A percentile compares a stretch with the other conserved stretches of the same genome.
phyloP scores from a whole-genome alignment of 768 basidiomycete genomes.

The Strobilomyces confusus region DNA sequence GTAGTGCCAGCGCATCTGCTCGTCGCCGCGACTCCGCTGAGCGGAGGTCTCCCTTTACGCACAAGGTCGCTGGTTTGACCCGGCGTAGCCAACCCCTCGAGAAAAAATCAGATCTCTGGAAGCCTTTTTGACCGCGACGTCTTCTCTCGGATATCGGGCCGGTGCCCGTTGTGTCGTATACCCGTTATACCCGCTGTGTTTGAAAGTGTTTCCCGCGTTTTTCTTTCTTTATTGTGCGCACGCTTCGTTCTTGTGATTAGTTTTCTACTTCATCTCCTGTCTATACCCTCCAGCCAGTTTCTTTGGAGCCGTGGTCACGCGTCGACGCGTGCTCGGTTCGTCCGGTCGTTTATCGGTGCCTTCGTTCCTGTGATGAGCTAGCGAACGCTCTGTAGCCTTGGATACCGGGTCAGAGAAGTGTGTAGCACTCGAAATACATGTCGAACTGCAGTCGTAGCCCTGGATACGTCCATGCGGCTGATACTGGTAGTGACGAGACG shows the following conservation, averaged over 20 bases:
- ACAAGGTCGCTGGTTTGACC: slow-evolving; percentile 1
- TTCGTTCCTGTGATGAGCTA: too few relatives aligned
- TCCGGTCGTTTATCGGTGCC: too few relatives aligned
- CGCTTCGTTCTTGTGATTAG: slow-evolving; percentile 10
- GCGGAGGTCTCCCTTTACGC: slow-evolving; percentile 4
- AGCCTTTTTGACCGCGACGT: slow-evolving; percentile 6
- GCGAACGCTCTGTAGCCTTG: too few relatives aligned
- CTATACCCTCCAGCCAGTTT: too few relatives aligned
- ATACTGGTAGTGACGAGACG: too few relatives aligned
- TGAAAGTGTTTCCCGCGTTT: neutral
- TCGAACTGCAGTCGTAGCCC: too few relatives aligned
- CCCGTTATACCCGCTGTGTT: neutral
- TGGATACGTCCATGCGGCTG: too few relatives aligned
- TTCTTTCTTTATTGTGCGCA: neutral
- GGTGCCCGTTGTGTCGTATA: neutral
- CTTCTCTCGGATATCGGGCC: neutral
- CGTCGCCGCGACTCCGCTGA: slow-evolving; percentile 4
- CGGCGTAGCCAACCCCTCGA: slow-evolving; percentile 11
- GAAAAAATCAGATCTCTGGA: slow-evolving; percentile 14
- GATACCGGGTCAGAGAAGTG: too few relatives aligned
- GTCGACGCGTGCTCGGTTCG: too few relatives aligned
- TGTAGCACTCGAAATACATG: too few relatives aligned
- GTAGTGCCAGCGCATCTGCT: neutral
- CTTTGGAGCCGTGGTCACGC: too few relatives aligned
- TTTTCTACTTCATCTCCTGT: too few relatives aligned